These are phyloP conservation scores for Tolypocladium tropicale DNA, from an alignment of 2,329 filamentous ascomycete genomes.

Conservation along the genomic window DNA sequence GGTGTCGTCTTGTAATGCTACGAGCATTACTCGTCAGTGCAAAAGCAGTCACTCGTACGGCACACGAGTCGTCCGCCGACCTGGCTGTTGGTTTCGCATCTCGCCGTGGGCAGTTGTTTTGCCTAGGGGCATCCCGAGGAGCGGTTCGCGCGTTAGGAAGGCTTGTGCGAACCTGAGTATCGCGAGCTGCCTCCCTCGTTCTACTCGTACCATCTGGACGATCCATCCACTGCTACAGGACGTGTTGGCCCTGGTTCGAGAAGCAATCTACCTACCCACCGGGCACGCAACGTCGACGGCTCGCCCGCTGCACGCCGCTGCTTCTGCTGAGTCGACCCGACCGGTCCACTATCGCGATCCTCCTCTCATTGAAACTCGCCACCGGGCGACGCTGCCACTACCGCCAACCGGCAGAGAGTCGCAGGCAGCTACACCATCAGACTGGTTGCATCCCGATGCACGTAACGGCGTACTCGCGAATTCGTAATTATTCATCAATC, in stretches of 20 bases:
- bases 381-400: neutral
- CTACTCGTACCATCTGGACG: neutral
- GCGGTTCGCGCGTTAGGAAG: neutral
- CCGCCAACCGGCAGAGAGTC: neutral
- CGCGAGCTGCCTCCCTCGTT: neutral
- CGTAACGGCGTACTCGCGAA: neutral
- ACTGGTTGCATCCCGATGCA: neutral
- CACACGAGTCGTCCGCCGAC: too few species aligned
- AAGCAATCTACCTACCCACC: neutral
- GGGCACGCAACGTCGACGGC: slow-evolving; percentile 2
- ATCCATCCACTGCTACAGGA: neutral
- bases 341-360: neutral
- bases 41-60: too few species aligned
- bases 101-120: neutral
- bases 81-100: neutral
- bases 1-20: too few species aligned
- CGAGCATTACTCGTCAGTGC: too few species aligned
- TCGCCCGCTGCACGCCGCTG: neutral
- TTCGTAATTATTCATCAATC: neutral
- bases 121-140: neutral
- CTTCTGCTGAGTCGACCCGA: neutral
- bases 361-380: neutral
- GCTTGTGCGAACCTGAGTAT: neutral
- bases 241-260: neutral
- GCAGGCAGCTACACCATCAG: neutral